Evolutionary conservation across 2,329 filamentous ascomycete genomes (phyloP), one percentile per base, ranked within the genome.

Genomic region (Xylaria sp.): DNA sequence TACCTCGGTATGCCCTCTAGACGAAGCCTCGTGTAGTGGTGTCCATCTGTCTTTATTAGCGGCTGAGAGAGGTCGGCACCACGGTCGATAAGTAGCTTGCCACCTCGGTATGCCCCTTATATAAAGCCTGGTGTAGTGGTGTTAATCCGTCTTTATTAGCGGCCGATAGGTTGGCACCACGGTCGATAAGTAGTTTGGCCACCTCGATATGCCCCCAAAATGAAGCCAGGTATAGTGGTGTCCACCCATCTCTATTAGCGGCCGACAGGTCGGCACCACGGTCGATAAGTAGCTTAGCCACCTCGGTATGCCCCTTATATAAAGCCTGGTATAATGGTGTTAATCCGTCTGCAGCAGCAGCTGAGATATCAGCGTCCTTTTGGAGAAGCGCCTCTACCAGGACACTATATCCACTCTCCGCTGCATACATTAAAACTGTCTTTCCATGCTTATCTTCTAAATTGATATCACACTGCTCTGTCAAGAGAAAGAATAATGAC

Each of bases 1-100:
- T 9, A 77, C 69, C 31, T 77, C 66, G n/a, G 61, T 37, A 51
- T 67, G 63, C 9, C 64, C 69, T 1, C 51, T 37, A 49, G 31
- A 53, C 23, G 61, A 58, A 25, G 63, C 63, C 25, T 50, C 49
- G 45, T 67, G 52, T 19, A 67, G 47, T 43, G 69, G 43, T 15
- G 68, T 69, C 40, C 49, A 25, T 12, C 55, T 40, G 11, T 49
- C 17, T 2, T 57, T 60, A 19, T 64, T 28, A 19, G 17, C 2
- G 9, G 56, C 47, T 2, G 7, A 1, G n/a, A n/a, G n/a, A n/a
- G n/a, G n/a, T 52, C 25, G 15, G 43, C 43, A 2, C 35, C 4
- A 15, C n/a, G 19, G 15, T 31, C 15, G 7, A 59, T 35, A 25
- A 60, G 43, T 15, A 54, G 31, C 14, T 43, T 19, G 14, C 31